Base-by-base conservation (phyloP, 768 basidiomycete species). In the Amanita jacksonii region DNA sequence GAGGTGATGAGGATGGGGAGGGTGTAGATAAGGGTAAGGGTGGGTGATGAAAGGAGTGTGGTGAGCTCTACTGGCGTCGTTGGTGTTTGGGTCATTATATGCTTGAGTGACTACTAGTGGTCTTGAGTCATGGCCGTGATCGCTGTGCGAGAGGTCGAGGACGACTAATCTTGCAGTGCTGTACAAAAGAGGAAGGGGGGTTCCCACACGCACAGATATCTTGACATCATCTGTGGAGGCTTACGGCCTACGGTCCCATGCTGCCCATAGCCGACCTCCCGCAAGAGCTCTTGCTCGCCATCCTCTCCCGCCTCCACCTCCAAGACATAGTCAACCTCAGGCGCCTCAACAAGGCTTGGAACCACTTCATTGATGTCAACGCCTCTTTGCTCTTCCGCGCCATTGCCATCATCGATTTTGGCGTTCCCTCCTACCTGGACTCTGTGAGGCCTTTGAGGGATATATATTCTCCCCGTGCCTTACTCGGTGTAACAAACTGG, bases 1-100 rank as follows among this genome's bases (percentile, higher is more conserved):
- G 81, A 82, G 4, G 77, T 47, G 3, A 76, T 56, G 24, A 85
- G 63, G n/a, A 85, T 63, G 40, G 80, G 80, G 20, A 83, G 53
- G 24, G 72, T 53, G 54, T 82, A 83, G 31, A 70, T 70, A 23
- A 83, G 67, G 19, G 68, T 57, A 53, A 73, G 76, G 3, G 74
- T 56, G 16, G 69, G 64, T 7, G 73, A 64, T 33, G 70, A 60
- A 5, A 82, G 59, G 20, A 81, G 62, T 20, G 60, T 52, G 38
- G 66, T 62, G 15, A 72, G 57, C 36, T 57, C 23, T 12, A 24
- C 20, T n/a, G 34, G 3, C 32, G 43, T 44, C 34, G 35, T 36
- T 22, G 24, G 36, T 22, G 23, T 38, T n/a, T n/a, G n/a, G n/a
- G n/a, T n/a, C n/a, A n/a, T n/a, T n/a, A n/a, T n/a, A n/a, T n/a